Evolutionary conservation across 83 land plant species (phyloP), one percentile per base, ranked within the genome.

Genomic region (Diphasiastrum complanatum): DNA sequence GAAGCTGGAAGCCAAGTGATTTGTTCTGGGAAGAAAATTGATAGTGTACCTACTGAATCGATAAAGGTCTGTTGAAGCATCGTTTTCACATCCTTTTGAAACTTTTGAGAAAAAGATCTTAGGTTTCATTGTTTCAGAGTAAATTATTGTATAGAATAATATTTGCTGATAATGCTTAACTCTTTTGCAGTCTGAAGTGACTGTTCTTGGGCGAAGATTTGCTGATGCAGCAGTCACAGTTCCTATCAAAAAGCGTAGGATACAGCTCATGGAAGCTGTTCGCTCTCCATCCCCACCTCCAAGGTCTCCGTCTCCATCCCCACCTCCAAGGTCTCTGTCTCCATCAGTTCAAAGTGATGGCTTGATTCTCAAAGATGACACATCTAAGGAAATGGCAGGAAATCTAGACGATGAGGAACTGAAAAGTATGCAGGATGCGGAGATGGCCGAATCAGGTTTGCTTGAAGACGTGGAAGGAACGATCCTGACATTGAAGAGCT

Each of bases 221-320:
- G 32, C 20, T 50, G 61, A 64, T 64, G 61, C 61, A 5, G 62
- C 67, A 11, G 33, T 62, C 2, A 50, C 57, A 8, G 61, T 64
- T 48, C 67, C 67, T 1, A 64, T 64, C 25, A 64, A 64, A 25
- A 64, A 64, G 25, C 24, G 67, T 8, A 47, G 67, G 24, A 50
- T 64, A 20, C 67, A 64, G 36, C 25, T 61, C 10, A 3, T 61
- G 60, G 65, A 61, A 23, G 51, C 67, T 28, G 34, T 47, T 28
- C 62, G 67, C 22, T 64, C 67, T 48, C 67, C 67, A 2, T 64
- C 67, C 14, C 64, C 67, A 48, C 62, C 67, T 3, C 52, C 67
- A 33, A 29, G 60, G 16, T 61, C 60, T 25, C 65, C 65, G 11
- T 25, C 58, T 45, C 47, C 49, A 3, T 25, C 4, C 24, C 24